Conservation (phyloP, 306 rosid species). For the Dryas drummondii region DNA sequence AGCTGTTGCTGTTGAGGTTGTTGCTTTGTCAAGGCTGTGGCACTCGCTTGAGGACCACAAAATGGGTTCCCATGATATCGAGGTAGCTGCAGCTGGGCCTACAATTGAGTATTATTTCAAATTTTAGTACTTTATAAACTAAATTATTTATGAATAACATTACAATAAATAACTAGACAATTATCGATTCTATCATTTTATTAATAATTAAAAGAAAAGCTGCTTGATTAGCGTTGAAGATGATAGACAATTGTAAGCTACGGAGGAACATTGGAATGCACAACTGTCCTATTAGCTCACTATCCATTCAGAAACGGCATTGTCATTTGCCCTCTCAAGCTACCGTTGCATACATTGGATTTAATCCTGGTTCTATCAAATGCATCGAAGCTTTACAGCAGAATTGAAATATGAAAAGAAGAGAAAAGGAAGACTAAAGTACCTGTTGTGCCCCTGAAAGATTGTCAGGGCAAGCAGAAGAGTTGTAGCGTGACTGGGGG, state of each 20-base stretch:
- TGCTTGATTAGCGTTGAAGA: not conserved
- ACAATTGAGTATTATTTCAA: slow-evolving; percentile 24
- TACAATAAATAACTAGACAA: not conserved
- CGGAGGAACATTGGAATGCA: not conserved
- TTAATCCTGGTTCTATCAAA: not conserved
- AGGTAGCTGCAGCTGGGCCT: slow-evolving; percentile 53
- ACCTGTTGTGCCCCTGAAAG: slow-evolving; percentile 56
- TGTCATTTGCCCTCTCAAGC: not conserved
- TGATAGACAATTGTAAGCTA: not conserved
- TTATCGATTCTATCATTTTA: too few relatives aligned
- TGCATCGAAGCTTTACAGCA: not conserved
- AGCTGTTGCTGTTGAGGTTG: slow-evolving; percentile 31
- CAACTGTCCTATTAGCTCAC: not conserved
- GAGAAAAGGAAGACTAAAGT: slow-evolving; percentile 17
- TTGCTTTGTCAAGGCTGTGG: slow-evolving; percentile 36
- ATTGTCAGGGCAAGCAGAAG: slow-evolving; percentile 46
- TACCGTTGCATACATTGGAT: not conserved
- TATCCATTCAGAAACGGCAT: not conserved
- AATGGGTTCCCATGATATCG: slow-evolving; percentile 39
- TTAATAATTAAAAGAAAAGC: not conserved
- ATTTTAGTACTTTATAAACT: not conserved
- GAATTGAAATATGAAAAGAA: not conserved
- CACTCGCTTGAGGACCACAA: slow-evolving; percentile 34
- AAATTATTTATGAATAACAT: not conserved
- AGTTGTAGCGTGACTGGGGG: slow-evolving; percentile 41